Percentiles rank a stretch among this genome's conserved stretches.
These are phyloP conservation scores for Hyphopichia homilentoma DNA, from an alignment of 805 yeast genomes.

Conservation along the genomic window DNA sequence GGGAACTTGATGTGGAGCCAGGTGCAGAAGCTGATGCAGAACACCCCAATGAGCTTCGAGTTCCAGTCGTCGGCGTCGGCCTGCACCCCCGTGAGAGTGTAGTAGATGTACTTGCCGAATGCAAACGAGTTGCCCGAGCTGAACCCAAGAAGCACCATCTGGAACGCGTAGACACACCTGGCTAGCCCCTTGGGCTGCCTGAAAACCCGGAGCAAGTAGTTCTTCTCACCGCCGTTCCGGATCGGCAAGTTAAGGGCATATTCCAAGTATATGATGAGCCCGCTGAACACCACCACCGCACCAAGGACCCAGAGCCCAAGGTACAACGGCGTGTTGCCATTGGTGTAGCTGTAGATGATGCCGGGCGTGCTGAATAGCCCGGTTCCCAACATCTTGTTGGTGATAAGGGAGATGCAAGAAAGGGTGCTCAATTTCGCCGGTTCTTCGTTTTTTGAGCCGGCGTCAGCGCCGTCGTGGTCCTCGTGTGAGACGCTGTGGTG, in stretches of 20 bases:
- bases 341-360: constrained; percentile 34
- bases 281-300: constrained; percentile 34
- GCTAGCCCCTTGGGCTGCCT: constrained; percentile 28
- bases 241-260: constrained; percentile 39
- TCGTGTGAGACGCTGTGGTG: no score
- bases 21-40: constrained; percentile 43
- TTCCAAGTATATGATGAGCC: constrained; percentile 38
- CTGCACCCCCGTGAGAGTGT: constrained; percentile 25
- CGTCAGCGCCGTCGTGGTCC: no score
- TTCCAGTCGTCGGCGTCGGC: constrained; percentile 22
- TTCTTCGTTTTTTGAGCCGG: no score
- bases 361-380: constrained; percentile 42
- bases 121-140: constrained; percentile 64
- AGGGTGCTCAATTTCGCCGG: constrained; percentile 13
- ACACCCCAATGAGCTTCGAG: constrained; percentile 48
- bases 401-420: constrained; percentile 37
- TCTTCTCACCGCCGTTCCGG: constrained; percentile 40
- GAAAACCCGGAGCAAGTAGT: constrained; percentile 34
- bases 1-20: constrained; percentile 49
- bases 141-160: constrained; percentile 55
- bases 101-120: constrained; percentile 56
- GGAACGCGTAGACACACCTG: constrained; percentile 44
- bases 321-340: constrained; percentile 35
- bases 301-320: constrained; percentile 32
- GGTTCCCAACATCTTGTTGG: constrained; percentile 43